These are phyloP conservation scores for Microascus cirrosus DNA, from an alignment of 2,329 filamentous ascomycete genomes.

Conservation along the genomic window DNA sequence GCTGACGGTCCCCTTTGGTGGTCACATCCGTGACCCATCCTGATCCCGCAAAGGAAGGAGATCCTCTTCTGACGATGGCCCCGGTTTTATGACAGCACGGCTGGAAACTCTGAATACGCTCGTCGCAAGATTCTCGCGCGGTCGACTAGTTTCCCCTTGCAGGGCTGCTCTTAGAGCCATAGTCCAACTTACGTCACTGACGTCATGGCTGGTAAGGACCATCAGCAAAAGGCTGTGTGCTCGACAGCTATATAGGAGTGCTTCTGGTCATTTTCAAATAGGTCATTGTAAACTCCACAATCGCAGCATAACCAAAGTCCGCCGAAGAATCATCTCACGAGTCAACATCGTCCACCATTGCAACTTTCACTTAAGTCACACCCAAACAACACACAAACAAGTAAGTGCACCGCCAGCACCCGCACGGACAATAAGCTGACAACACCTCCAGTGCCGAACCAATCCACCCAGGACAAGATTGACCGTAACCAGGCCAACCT, in stretches of 20 bases:
- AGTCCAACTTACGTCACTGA: neutral
- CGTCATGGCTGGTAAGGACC: neutral
- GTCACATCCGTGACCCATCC: neutral
- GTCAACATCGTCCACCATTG: neutral
- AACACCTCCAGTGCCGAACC: neutral
- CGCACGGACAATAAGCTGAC: neutral
- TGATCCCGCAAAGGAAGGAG: neutral
- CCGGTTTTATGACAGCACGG: slow-evolving; percentile 1
- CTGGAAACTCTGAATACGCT: neutral
- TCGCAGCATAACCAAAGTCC: neutral
- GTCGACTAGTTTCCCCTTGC: neutral
- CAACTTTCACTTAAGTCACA: neutral
- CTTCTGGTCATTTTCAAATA: neutral
- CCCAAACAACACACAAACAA: neutral
- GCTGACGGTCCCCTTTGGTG: neutral
- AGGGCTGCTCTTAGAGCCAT: neutral
- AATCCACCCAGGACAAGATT: slow-evolving; percentile 51
- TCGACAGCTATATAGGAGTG: neutral
- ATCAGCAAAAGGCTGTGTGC: neutral
- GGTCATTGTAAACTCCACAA: neutral
- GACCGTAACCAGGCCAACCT: slow-evolving; percentile 60
- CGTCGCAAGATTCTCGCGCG: neutral
- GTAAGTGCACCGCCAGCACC: neutral
- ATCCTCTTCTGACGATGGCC: neutral
- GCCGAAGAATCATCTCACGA: neutral